Percentiles rank a stretch among this genome's conserved stretches.
Evolutionary conservation across 371 early-diverging fungal species (phyloP).

Genomic region (Actinomortierella ambigua): DNA sequence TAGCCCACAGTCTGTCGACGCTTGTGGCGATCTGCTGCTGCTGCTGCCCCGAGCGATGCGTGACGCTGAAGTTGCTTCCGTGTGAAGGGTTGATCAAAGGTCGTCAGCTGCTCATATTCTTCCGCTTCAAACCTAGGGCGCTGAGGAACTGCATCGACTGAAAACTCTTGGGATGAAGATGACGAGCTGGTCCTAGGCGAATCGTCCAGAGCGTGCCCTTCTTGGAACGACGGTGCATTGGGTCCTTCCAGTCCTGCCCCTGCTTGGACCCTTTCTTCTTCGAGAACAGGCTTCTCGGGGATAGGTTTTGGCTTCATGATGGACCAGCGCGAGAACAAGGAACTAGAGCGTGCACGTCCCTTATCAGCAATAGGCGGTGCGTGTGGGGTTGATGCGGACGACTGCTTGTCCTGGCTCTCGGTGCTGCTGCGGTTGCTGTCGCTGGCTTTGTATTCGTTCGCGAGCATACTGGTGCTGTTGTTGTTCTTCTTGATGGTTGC

Average conservation of each 20-base stretch:
- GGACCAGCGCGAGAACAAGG: slow-evolving; percentile 18
- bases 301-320: not conserved
- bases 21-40: slow-evolving; percentile 18
- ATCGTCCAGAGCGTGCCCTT: slow-evolving; percentile 29
- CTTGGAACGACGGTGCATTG: slow-evolving; percentile 19
- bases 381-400: too few relatives aligned
- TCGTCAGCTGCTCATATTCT: slow-evolving; percentile 34
- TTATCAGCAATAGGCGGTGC: slow-evolving; percentile 7
- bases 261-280: too few relatives aligned
- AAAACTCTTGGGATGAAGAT: slow-evolving; percentile 16
- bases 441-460: slow-evolving; percentile 8
- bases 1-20: slow-evolving; percentile 34
- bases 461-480: slow-evolving; percentile 1
- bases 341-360: slow-evolving; percentile 31
- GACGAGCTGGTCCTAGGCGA: slow-evolving; percentile 35
- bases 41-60: slow-evolving; percentile 9
- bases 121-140: not conserved
- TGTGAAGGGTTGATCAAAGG: slow-evolving; percentile 33
- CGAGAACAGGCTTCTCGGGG: too few relatives aligned
- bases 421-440: slow-evolving; percentile 10
- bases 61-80: slow-evolving; percentile 35
- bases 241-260: too few relatives aligned
- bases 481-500: slow-evolving; percentile 3
- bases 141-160: slow-evolving; percentile 4
- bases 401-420: slow-evolving; percentile 10